A percentile compares a stretch with the other conserved stretches of the same genome.
Evolutionary conservation across 306 rosid genomes (phyloP).

Genomic region (Rosa multiflora): DNA sequence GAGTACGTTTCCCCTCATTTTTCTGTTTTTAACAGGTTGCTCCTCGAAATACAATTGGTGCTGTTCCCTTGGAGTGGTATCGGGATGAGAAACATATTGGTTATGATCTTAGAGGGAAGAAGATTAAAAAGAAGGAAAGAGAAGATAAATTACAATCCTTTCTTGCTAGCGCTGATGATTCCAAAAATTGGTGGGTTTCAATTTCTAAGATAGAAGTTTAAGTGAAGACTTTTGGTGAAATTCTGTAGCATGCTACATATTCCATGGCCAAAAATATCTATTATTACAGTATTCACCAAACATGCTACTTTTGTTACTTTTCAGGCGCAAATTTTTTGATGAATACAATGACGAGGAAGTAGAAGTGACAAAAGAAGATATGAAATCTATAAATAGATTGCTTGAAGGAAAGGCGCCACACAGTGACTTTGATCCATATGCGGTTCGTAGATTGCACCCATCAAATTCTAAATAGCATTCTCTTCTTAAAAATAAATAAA

Average conservation of each 20-base stretch:
- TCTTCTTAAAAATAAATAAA: neutral
- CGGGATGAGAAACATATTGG: conserved; percentile 88
- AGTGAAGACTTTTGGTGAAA: conserved; percentile 1
- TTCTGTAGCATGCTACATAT: neutral
- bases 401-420: conserved; percentile 79
- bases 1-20: neutral
- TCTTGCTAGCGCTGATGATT: conserved; percentile 77
- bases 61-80: conserved; percentile 87
- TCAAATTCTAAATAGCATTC: neutral
- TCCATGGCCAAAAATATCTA: neutral
- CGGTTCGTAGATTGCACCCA: conserved; percentile 45
- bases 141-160: conserved; percentile 73
- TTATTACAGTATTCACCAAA: neutral
- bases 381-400: conserved; percentile 55
- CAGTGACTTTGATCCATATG: conserved; percentile 73
- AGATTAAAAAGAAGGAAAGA: conserved; percentile 71
- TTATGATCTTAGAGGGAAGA: conserved; percentile 79
- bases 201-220: neutral
- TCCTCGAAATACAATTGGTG: conserved; percentile 85
- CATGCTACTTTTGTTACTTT: conserved; percentile 15
- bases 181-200: conserved; percentile 70
- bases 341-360: conserved; percentile 81
- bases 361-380: conserved; percentile 64
- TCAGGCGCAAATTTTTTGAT: conserved; percentile 79
- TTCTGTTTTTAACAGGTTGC: conserved; percentile 48